A percentile compares a stretch with the other conserved stretches of the same genome.
Conservation (phyloP, 768 basidiomycete genomes). For the Hydnomerulius pinastri region DNA sequence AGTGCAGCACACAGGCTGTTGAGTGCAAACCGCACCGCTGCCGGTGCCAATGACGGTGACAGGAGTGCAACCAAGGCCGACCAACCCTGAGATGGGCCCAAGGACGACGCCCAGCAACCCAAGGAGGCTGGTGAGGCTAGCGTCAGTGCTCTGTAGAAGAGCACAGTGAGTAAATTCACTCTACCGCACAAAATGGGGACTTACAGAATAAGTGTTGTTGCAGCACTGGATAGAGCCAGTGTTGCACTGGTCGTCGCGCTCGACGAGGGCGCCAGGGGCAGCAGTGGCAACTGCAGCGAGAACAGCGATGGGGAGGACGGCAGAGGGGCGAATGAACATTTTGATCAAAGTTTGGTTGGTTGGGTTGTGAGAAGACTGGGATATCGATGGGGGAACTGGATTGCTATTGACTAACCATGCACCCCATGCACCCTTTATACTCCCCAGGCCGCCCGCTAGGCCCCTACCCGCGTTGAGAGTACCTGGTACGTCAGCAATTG, state of each 20-base stretch:
- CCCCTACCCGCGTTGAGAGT: no score
- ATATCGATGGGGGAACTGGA: neutral
- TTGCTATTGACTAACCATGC: neutral
- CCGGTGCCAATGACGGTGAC: conserved; percentile 34
- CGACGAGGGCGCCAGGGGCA: conserved; percentile 3
- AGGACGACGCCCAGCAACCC: neutral
- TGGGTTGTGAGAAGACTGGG: neutral
- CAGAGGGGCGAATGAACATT: conserved; percentile 5
- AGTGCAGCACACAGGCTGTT: conserved; percentile 47
- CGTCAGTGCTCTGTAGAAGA: neutral
- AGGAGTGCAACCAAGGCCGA: conserved; percentile 42
- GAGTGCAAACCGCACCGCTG: conserved; percentile 22
- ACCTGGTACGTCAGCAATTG: no score
- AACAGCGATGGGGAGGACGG: conserved; percentile 4
- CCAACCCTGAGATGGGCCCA: neutral
- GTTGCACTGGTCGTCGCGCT: conserved; percentile 32
- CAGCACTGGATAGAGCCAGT: conserved; percentile 36
- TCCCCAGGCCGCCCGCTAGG: no score
- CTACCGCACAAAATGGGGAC: no score
- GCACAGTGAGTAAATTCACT: neutral
- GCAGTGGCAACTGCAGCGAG: conserved; percentile 10
- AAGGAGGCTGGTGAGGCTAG: neutral
- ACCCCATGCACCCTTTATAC: neutral
- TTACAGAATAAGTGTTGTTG: neutral
- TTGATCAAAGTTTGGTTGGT: neutral